Percentiles rank a stretch among this genome's conserved stretches.
These are phyloP conservation scores for Aspergillus luchuensis DNA, from an alignment of 2,329 filamentous ascomycete species.

Conservation along the genomic window DNA sequence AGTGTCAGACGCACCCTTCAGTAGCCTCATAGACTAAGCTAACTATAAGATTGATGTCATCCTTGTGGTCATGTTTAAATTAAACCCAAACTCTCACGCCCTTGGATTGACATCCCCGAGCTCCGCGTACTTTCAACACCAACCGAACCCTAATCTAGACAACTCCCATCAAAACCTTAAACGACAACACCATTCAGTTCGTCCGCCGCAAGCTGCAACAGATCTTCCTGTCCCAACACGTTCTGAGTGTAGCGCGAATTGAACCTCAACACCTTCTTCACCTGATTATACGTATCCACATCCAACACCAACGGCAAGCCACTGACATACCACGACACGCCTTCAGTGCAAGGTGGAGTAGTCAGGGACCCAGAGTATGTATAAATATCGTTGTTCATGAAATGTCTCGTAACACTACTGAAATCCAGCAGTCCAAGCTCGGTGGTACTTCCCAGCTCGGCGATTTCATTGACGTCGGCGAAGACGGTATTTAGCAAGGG, in stretches of 20 bases:
- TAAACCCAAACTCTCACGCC: no score
- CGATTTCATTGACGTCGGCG: slow-evolving; percentile 43
- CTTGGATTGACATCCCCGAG: no score
- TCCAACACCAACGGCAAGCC: slow-evolving; percentile 52
- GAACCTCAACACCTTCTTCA: slow-evolving; percentile 58
- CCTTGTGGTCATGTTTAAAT: no score
- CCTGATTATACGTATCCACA: slow-evolving; percentile 53
- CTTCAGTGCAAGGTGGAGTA: slow-evolving; percentile 63
- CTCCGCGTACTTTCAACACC: no score
- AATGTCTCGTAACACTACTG: slow-evolving; percentile 39
- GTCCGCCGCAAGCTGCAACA: slow-evolving; percentile 32
- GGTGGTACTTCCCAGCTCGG: slow-evolving; percentile 42
- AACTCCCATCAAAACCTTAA: no score
- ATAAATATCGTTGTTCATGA: slow-evolving; percentile 46
- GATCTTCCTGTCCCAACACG: slow-evolving; percentile 48
- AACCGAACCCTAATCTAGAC: no score
- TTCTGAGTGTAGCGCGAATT: slow-evolving; percentile 60
- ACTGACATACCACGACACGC: slow-evolving; percentile 48
- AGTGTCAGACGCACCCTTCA: no score
- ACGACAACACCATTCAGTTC: neutral
- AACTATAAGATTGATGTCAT: no score
- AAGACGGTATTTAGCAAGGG: slow-evolving; percentile 53
- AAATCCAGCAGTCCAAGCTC: slow-evolving; percentile 48
- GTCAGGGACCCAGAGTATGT: slow-evolving; percentile 63
- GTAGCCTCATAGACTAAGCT: no score